phyloP scores from a whole-genome alignment of 2,329 filamentous ascomycete genomes.

The Cercospora sp. region DNA sequence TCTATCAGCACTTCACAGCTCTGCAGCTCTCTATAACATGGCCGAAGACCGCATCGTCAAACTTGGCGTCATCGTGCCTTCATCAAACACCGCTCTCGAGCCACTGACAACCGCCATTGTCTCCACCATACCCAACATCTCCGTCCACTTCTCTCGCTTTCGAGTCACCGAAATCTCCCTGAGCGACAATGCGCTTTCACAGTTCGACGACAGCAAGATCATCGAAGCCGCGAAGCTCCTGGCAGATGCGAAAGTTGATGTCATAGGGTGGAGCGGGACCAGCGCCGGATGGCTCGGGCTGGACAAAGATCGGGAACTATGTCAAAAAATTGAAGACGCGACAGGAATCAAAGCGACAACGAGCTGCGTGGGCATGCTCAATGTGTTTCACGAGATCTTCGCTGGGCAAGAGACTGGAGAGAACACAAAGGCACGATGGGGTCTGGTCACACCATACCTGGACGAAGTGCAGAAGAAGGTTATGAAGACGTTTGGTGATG shows the following conservation, averaged over 20 bases:
- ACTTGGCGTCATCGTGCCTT: conserved; percentile 48
- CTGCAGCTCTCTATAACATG: neutral
- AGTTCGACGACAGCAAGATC: conserved; percentile 38
- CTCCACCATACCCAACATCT: conserved; percentile 37
- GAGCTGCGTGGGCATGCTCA: conserved; percentile 46
- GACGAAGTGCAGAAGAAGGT: conserved; percentile 45
- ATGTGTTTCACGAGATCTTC: conserved; percentile 33
- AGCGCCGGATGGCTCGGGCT: conserved; percentile 30
- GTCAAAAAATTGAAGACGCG: conserved; percentile 40
- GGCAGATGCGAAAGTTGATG: conserved; percentile 35
- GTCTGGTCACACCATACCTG: conserved; percentile 47
- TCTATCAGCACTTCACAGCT: neutral
- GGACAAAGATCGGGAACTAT: conserved; percentile 42
- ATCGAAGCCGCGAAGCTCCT: conserved; percentile 35
- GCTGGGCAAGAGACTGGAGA: neutral
- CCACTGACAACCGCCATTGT: conserved; percentile 45
- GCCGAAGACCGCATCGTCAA: conserved; percentile 13
- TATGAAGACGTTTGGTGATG: conserved; percentile 38
- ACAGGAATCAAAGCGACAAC: conserved; percentile 46
- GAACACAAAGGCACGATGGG: conserved; percentile 34
- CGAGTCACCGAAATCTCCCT: conserved; percentile 45
- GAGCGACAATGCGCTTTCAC: conserved; percentile 35
- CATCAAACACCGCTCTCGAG: conserved; percentile 49
- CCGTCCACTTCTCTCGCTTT: conserved; percentile 48
- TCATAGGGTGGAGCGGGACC: conserved; percentile 39